Base-by-base conservation (phyloP, 192 early-diverging fungal species). In the Ramicandelaber brevisporus region DNA sequence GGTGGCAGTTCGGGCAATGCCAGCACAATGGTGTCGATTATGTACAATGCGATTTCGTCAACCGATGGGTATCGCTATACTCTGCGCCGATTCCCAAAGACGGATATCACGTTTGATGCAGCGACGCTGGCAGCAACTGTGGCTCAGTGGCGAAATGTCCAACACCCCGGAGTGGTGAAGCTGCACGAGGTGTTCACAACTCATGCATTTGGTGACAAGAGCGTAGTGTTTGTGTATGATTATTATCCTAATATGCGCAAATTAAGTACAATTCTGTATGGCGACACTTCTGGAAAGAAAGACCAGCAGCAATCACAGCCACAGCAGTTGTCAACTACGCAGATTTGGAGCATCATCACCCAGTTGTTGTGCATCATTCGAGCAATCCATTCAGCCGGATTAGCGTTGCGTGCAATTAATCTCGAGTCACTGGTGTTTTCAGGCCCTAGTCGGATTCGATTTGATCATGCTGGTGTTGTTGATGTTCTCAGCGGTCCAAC, bases 101-200 rank as follows among this genome's bases (percentile, higher is more conserved):
- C 72, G 34, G 57, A 72, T 14, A 46, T 89, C 9, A 50, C 59
- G 1, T n/a, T n/a, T n/a, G 77, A 83, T 29, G 84, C 86, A 30
- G 20, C 64, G 15, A 74, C 80, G 1, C 82, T 99, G 53, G 44
- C 62, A 8, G 69, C 59, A 3, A 62, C n/a, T n/a, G n/a, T 93
- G 13, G 88, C 96, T 26, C 57, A 29, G 17, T 99, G 93, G 93
- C 57, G 68, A 24, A 38, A 63, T 26, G 63, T 96, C 10, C 55
- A 67, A 21, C 79, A 83, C 41, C 62, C 84, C 6, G 77, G 70
- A 32, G 55, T 96, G 29, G 80, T 83, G 4, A 78, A 71, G 16
- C 58, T 96, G 14, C 60, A 75, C 9, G 88, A 96, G 50, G 93
- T 78, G 14, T 96, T 99, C 40, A 85, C 88, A 1, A 96, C 86